A percentile compares a stretch with the other conserved stretches of the same genome.
Conservation (phyloP, 306 rosid species). For the Amphicarpaea edgeworthii region DNA sequence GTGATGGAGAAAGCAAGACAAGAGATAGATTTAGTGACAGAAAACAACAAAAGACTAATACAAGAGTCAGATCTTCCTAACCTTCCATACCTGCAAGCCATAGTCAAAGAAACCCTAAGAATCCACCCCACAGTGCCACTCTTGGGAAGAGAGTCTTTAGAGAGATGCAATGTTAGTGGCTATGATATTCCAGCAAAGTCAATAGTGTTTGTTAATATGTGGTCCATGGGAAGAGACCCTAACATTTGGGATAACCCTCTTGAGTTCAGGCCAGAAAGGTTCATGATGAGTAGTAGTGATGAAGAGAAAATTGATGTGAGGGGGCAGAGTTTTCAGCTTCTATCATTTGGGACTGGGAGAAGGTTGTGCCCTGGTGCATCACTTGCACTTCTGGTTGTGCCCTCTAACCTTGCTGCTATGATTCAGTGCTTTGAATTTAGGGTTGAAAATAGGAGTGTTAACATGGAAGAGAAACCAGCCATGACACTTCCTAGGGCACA, state of each 20-base stretch:
- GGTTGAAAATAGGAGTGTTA: slow-evolving; percentile 17
- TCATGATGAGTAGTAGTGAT: slow-evolving; percentile 26
- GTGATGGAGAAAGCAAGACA: slow-evolving; percentile 70
- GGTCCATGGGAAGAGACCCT: slow-evolving; percentile 76
- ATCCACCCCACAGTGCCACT: slow-evolving; percentile 75
- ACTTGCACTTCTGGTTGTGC: slow-evolving; percentile 41
- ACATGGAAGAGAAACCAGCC: slow-evolving; percentile 47
- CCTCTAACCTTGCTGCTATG: slow-evolving; percentile 32
- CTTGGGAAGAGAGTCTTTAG: slow-evolving; percentile 56
- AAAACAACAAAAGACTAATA: slow-evolving; percentile 52
- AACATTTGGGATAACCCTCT: slow-evolving; percentile 64
- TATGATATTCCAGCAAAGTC: slow-evolving; percentile 69
- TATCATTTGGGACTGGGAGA: slow-evolving; percentile 69
- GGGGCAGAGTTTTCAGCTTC: slow-evolving; percentile 60
- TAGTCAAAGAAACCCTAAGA: slow-evolving; percentile 79
- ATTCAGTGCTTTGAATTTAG: slow-evolving; percentile 49
- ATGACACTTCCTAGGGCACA: slow-evolving; percentile 44
- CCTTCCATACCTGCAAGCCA: slow-evolving; percentile 70
- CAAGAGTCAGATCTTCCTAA: slow-evolving; percentile 66
- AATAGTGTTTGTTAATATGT: slow-evolving; percentile 56
- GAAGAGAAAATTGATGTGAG: slow-evolving; percentile 53
- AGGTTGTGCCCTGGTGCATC: slow-evolving; percentile 43
- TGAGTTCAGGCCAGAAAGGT: slow-evolving; percentile 74
- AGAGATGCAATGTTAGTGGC: slow-evolving; percentile 48
- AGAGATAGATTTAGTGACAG: slow-evolving; percentile 58